Base-by-base conservation (phyloP, 1,139 yeast genomes). In the Pichia kudriavzevii region DNA sequence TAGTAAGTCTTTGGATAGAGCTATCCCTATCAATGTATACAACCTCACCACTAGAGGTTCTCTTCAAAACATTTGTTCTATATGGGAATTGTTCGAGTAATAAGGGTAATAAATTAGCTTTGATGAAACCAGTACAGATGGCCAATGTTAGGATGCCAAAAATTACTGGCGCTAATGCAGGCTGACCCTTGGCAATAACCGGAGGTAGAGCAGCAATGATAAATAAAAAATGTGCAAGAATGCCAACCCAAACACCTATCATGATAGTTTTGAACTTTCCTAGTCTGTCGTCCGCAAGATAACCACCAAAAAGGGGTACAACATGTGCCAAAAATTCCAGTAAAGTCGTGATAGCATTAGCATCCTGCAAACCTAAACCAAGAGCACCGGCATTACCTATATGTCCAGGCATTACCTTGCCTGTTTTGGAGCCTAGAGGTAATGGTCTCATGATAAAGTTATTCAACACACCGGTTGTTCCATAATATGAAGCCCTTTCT, bases 1-100 rank as follows among this genome's bases (percentile, higher is more conserved):
- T 69, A 44, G 85, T 78, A 61, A 84, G 69, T 56, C 82, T 71
- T 61, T 81, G 85, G 41, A 81, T 63, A 11, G 94, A 76, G 41
- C 75, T 66, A 48, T 74, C 71, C 36, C 83, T 79, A 50, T 81
- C 91, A 28, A 79, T 69, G 46, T 84, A 71, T 22, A 81, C 88
- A 30, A 68, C 64, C 51, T 75, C 79, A 34, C 52, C 52, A 17
- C 44, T 22, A 5, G 39, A 26, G 85, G 94, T 28, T 4, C 9
- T 15, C 23, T 16, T 35, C 63, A 54, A 33, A 11, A 35, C 31
- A 18, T 43, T 75, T 44, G 68, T 66, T 28, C 72, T 63, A 50
- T 71, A 68, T n/a, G 60, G 58, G 44, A 67, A 67, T 52, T 69
- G 75, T 44, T 69, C 73, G 67, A 69, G 61, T 40, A 69, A 53